Conservation (phyloP, 108 stramenopile species). For the Skeletonema grethae region DNA sequence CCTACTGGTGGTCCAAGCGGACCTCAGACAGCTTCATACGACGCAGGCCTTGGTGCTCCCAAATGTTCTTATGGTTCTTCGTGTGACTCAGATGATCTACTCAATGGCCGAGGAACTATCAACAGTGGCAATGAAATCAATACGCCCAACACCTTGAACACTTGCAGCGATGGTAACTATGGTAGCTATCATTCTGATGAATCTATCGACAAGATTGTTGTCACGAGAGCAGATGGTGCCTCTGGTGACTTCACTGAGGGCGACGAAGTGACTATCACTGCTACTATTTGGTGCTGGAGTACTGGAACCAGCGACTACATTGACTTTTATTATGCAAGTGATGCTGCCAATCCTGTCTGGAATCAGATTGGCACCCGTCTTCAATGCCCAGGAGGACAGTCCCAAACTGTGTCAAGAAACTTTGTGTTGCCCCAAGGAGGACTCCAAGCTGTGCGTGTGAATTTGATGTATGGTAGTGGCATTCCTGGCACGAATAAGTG, state of each 20-base stretch:
- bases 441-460: neutral
- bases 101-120: neutral
- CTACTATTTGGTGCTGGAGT: neutral
- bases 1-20: neutral
- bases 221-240: neutral
- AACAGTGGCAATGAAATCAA: neutral
- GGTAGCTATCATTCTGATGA: conserved; percentile 23
- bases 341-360: neutral
- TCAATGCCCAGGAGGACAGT: neutral
- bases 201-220: conserved; percentile 25
- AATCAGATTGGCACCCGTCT: neutral
- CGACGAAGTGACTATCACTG: neutral
- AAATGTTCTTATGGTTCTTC: neutral
- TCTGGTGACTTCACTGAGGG: neutral
- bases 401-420: neutral
- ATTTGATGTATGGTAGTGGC: neutral
- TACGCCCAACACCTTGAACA: conserved; percentile 23
- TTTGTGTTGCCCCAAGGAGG: neutral
- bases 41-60: neutral
- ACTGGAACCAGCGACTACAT: neutral
- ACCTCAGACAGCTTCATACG: neutral
- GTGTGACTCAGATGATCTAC: neutral
- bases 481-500: neutral
- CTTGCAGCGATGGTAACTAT: conserved; percentile 20
- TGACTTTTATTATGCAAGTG: neutral